These are phyloP conservation scores for Kodamaea kaohsiungensis DNA, from an alignment of 805 yeast genomes.

Conservation along the genomic window DNA sequence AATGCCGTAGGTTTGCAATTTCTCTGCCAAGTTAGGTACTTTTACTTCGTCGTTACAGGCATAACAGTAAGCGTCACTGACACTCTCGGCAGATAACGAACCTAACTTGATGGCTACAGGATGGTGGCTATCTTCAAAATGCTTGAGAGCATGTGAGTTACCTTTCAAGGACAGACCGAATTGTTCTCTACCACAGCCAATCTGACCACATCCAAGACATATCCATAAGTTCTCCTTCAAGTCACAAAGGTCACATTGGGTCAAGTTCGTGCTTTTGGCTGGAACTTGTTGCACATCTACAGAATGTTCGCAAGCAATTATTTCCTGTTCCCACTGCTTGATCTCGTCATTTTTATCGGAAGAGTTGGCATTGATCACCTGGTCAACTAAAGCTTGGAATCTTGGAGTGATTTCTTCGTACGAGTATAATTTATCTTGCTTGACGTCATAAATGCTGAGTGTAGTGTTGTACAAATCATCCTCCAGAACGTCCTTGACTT, in stretches of 20 bases:
- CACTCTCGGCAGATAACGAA: constrained; percentile 70
- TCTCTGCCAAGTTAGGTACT: constrained; percentile 57
- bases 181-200: constrained; percentile 95
- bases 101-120: constrained; percentile 90
- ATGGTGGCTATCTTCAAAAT: constrained; percentile 62
- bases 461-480: constrained; percentile 58
- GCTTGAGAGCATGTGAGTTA: constrained; percentile 83
- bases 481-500: constrained; percentile 62
- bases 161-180: constrained; percentile 90
- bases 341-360: constrained; percentile 65
- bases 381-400: constrained; percentile 36
- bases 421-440: constrained; percentile 25
- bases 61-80: constrained; percentile 86
- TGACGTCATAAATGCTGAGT: constrained; percentile 43
- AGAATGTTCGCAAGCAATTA: constrained; percentile 78
- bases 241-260: constrained; percentile 59
- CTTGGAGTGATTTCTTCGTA: constrained; percentile 22
- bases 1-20: constrained; percentile 64
- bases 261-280: constrained; percentile 18
- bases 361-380: constrained; percentile 58
- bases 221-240: constrained; percentile 85
- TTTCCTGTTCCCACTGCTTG: constrained; percentile 90
- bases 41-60: constrained; percentile 84
- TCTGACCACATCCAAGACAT: constrained; percentile 84
- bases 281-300: constrained; percentile 48